Percentiles rank a stretch among this genome's conserved stretches.
phyloP scores from a whole-genome alignment of 306 rosid species.

The Fagus sylvatica region DNA sequence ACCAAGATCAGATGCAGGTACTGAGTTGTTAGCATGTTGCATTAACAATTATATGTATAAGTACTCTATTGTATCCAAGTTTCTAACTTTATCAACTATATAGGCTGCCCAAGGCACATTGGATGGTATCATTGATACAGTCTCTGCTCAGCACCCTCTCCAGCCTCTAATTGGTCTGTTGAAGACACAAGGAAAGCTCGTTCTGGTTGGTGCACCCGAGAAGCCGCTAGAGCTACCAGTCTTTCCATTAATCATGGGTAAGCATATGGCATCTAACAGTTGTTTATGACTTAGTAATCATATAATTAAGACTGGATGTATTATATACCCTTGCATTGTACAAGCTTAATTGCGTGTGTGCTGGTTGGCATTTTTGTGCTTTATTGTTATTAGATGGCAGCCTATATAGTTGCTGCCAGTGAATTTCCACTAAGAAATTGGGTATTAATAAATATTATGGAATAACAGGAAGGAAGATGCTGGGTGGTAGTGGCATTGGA shows the following conservation, averaged over 20 bases:
- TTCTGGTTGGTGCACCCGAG: conserved; percentile 36
- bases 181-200: conserved; percentile 36
- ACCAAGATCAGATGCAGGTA: no score
- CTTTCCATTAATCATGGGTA: conserved; percentile 25
- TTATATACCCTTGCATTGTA: not conserved
- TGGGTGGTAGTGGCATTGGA: conserved; percentile 34
- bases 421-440: not conserved
- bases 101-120: no score
- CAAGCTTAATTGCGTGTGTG: not conserved
- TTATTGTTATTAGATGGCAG: not conserved
- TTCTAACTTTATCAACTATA: no score
- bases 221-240: conserved; percentile 31
- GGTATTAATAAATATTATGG: not conserved
- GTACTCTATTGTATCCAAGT: no score
- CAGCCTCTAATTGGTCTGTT: conserved; percentile 25
- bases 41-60: no score
- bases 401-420: not conserved
- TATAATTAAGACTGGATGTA: not conserved
- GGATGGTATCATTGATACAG: no score
- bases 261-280: not conserved
- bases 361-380: not conserved
- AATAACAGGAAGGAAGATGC: conserved; percentile 36
- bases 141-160: conserved; percentile 28
- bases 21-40: no score
- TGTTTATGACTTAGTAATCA: no score